phyloP scores from a whole-genome alignment of 805 yeast species.

The Ogataea siamensis region DNA sequence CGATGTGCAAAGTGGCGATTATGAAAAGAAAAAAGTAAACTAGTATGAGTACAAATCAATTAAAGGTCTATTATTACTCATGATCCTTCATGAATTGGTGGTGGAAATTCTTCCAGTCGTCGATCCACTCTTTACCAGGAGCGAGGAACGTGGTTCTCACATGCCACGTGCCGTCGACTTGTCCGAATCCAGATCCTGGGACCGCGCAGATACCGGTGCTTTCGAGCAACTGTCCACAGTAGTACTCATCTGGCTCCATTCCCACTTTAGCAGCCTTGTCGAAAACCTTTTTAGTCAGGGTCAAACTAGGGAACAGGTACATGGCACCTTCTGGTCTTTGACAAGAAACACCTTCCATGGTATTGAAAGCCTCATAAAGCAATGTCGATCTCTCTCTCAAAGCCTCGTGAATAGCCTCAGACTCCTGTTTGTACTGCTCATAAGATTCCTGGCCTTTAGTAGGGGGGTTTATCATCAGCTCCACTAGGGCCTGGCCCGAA shows the following conservation, averaged over 20 bases:
- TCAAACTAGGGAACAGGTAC: slow-evolving; percentile 87
- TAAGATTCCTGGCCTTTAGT: slow-evolving; percentile 70
- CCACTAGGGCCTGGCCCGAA: slow-evolving; percentile 90
- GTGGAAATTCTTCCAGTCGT: slow-evolving; percentile 78
- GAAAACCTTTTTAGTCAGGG: slow-evolving; percentile 62
- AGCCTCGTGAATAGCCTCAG: slow-evolving; percentile 56
- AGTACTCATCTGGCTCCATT: slow-evolving; percentile 77
- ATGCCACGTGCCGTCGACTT: slow-evolving; percentile 83
- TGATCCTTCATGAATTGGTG: slow-evolving; percentile 61
- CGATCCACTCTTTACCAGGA: slow-evolving; percentile 90
- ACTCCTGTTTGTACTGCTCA: slow-evolving; percentile 62
- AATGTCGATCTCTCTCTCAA: slow-evolving; percentile 61
- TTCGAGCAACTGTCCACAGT: slow-evolving; percentile 81
- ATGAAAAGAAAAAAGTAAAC: slow-evolving; percentile 10
- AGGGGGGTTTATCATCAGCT: slow-evolving; percentile 93
- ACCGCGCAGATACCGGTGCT: slow-evolving; percentile 94
- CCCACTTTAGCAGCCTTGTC: slow-evolving; percentile 56
- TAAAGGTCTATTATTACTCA: slow-evolving; percentile 21
- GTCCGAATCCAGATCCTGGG: slow-evolving; percentile 98
- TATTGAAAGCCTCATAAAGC: slow-evolving; percentile 66
- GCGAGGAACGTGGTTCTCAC: slow-evolving; percentile 96
- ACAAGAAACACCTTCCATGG: slow-evolving; percentile 81
- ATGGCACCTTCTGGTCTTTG: slow-evolving; percentile 95
- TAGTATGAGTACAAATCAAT: neutral
- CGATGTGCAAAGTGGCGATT: slow-evolving; percentile 20